Base-by-base conservation (phyloP, 139 green algal species). In the Auxenochlorella protothecoides region DNA sequence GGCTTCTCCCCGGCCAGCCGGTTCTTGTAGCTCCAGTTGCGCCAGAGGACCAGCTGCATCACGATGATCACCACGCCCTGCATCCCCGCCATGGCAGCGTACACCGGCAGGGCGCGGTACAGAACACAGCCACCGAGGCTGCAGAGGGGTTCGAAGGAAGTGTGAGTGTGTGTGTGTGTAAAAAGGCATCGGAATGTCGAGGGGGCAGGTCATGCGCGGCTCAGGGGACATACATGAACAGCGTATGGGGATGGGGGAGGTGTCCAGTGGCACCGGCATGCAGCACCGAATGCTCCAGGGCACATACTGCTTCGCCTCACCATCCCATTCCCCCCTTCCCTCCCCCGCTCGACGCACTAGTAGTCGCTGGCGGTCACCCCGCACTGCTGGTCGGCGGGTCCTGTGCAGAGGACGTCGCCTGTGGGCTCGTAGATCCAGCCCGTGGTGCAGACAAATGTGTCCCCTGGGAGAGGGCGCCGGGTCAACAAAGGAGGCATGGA, bases 101-200 rank as follows among this genome's bases (percentile, higher is more conserved):
- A 76, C 53, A 79, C 59, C 3, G 70, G 70, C 5, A 80, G 62
- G 60, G 55, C 63, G 4, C 65, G 51, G 13, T 73, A 67, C 9
- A 80, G 69, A 9, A 80, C 64, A 59, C 75, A 80, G 59, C 75
- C 75, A 4, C 63, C 10, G 8, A 76, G 52, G 55, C 70, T 62
- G 57, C 57, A 80, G 52, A 44, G 27, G 27, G 27, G 27, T 44
- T 44, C 27, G 27, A 44, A 1, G 27, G 27, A 44, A 44, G 27
- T 2, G 27, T 44, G 27, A 2, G 27, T 44, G 27, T 44, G 27
- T 44, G 27, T 44, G 27, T 44, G 27, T 44, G 27, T 44, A n/a
- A n/a, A n/a, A n/a, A n/a, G n/a, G 65, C 7, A 7, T 4, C 8
- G 11, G 12, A 59, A 4, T 16, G 44, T 16, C 44, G 10, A 7